phyloP scores from a whole-genome alignment of 352 stramenopile species.

The Globisporangium middletonii region DNA sequence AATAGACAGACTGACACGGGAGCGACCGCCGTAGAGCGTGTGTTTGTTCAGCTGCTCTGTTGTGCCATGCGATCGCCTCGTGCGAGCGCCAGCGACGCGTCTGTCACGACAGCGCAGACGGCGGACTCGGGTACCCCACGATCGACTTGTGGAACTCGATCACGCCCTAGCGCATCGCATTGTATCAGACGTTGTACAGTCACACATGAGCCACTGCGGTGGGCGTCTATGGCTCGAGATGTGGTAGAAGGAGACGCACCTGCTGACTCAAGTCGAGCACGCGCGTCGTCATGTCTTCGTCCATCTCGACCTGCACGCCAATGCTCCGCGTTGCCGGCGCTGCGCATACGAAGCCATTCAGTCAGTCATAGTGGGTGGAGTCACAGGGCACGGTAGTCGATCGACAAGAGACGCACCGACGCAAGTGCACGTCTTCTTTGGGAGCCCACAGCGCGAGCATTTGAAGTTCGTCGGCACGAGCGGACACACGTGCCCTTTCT shows the following conservation, averaged over 20 bases:
- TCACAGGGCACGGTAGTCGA: neutral
- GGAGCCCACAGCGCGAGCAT: conserved; percentile 62
- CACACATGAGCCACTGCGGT: no score
- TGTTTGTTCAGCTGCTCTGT: neutral
- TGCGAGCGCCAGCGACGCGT: neutral
- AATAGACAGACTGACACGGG: neutral
- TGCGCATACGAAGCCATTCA: conserved; percentile 3
- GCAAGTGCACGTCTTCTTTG: conserved; percentile 75
- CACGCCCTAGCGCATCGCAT: conserved; percentile 35
- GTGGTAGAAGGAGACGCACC: conserved; percentile 17
- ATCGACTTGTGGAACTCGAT: conserved; percentile 67
- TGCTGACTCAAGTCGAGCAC: conserved; percentile 69
- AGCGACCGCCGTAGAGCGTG: neutral
- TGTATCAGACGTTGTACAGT: no score
- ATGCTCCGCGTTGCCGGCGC: conserved; percentile 59
- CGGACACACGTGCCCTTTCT: conserved; percentile 84
- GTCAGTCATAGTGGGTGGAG: neutral
- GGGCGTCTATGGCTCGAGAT: no score
- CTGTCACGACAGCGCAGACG: conserved; percentile 17
- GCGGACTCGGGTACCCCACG: conserved; percentile 37
- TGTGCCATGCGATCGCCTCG: neutral
- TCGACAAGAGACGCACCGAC: conserved; percentile 24
- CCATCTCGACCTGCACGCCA: conserved; percentile 71
- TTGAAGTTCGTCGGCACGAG: conserved; percentile 81
- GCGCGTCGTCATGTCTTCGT: conserved; percentile 78